Base-by-base conservation (phyloP, 257 asterid species). In the Solanum sejunctum region DNA sequence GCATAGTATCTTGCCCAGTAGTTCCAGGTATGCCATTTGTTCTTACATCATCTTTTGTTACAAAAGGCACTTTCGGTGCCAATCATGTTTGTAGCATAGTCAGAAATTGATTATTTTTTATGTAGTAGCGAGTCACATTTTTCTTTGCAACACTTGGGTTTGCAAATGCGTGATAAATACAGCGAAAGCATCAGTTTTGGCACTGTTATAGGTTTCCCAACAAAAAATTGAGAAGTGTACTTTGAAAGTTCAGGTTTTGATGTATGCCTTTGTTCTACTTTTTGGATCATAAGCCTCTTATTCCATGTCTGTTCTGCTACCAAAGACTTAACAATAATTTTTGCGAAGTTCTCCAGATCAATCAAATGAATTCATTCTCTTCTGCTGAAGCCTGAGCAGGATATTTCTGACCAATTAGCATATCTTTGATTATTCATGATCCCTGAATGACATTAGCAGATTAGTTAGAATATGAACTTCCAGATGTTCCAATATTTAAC, bases 21-120 rank as follows among this genome's bases (percentile, higher is more conserved):
- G 91, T 91, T 83, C 97, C 98, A 49, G 99, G 99, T 95, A 83
- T 82, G 92, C 84, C 23, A 60, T 84, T 72, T 66, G 82, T 47
- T 78, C 61, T n/a, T 77, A 17, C 64, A 9, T 21, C 9, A 78
- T 26, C 82, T 78, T 78, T 52, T 78, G 13, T 26, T 52, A 52
- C 64, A 15, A 52, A 78, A 52, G 82, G 82, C 82, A 78, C 82
- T 78, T 49, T 75, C 64, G 8, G 45, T 52, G 17, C 64, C 47
- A 26, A 16, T n/a, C 80, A 45, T 43, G 28, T 45, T 5, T 43
- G 80, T 41, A 43, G 56, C 12, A 43, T 43, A 72, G 11, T 72
- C 6, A 72, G 56, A 72, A 43, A 12, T 72, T 72, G 39, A 72
- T 72, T 45, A 43, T 71, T 71, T 71, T 71, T 41, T 21, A 43